Base-by-base conservation (phyloP, 495 filamentous ascomycete genomes). In the Aspergillus olivimuriae region DNA sequence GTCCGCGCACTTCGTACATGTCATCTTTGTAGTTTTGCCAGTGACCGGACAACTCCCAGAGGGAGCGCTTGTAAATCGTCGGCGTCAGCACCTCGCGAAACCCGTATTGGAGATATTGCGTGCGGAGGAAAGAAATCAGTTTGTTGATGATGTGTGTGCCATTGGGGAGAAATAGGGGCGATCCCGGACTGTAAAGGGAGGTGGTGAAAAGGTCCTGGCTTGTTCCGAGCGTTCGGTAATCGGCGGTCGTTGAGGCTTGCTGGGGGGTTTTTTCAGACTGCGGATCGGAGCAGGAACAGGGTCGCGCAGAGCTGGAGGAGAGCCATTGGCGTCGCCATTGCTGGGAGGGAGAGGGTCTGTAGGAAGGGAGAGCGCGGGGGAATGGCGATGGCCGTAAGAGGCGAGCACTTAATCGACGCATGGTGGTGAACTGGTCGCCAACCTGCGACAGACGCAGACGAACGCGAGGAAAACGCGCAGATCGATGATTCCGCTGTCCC, bases 21-120 rank as follows among this genome's bases (percentile, higher is more conserved):
- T 95, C 89, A 56, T 94, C 83, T 49, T 86, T 83, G 64, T 94
- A 96, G 61, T 94, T 94, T 26, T 91, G 83, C 79, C 90, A 87
- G 53, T 96, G 90, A 2, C 90, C 90, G 3, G 86, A 92, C 39
- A 80, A 81, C 54, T 87, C 80, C 90, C 90, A 96, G 39, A 96
- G 68, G 1, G 85, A 81, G 55, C 83, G 83, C 63, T 95, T 96
- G 74, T 94, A 96, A 48, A 96, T 94, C 21, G 83, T 94, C 2
- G 90, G 90, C 2, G 89, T 94, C 44, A 95, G 76, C 46, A 96
- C 90, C 62, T 96, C 90, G 46, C 87, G 74, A 66, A 94, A 94
- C 41, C 89, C 90, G 65, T 89, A 94, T 49, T 80, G 77, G 2
- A 82, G 77, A 61, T 96, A 95, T 50, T 95, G 90, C 32, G 82